Base-by-base conservation (phyloP, 306 rosid genomes). In the Vigna nakashimae region DNA sequence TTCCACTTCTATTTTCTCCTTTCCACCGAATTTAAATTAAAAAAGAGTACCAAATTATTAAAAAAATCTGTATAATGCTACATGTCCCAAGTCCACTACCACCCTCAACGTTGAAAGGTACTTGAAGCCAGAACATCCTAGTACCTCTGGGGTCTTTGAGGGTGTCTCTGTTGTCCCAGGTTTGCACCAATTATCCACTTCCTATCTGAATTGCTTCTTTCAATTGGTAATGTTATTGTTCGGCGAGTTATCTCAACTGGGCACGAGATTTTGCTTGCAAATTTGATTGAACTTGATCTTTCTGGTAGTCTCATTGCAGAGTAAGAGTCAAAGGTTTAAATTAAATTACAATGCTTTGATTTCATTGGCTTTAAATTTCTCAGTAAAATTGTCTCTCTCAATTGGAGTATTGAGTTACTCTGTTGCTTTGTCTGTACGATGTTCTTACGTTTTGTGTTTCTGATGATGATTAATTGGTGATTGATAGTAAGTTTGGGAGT, bases 221-320 rank as follows among this genome's bases (percentile, higher is more conserved):
- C 53, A 30, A 22, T 17, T 22, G 58, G 32, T 51, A 53, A 32
- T 20, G 42, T 65, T 48, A 34, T 53, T 53, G n/a, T 48, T 70
- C 64, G 20, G 77, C 75, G 65, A 82, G 85, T 75, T 68, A 53
- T 71, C 60, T 66, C 78, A 73, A 55, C 59, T 71, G 80, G 89
- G 77, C 69, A 34, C 83, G 59, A 64, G 20, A 56, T 64, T 17
- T 46, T 46, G 69, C 38, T 16, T 48, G 43, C 60, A 69, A 57
- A 69, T 75, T 58, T 68, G 13, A 51, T 56, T 40, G 12, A 49
- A 17, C 62, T 20, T 46, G 11, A 17, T n/a, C 9, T 26, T 46
- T 45, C 56, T 46, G 30, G 3, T 0, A 64, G n/a, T 40, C 26
- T 40, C 32, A 17, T 7, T 38, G 17, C 20, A 60, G 5, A 42